Conservation (phyloP, 2,329 filamentous ascomycete genomes). For the Blumeria hordei region DNA sequence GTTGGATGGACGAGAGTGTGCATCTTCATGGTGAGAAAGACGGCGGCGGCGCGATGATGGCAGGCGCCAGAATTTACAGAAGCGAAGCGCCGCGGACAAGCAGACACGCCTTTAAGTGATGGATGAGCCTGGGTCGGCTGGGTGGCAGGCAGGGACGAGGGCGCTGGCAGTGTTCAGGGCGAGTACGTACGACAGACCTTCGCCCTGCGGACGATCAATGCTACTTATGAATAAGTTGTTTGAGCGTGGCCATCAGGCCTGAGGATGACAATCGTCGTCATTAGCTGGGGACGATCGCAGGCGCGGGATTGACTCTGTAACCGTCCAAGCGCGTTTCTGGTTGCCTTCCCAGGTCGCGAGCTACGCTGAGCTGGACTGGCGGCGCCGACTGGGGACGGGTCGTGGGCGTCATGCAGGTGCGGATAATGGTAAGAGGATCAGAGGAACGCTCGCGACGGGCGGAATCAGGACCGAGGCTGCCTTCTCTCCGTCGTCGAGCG, state of each 20-base stretch:
- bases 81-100: background rate
- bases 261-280: background rate
- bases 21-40: background rate
- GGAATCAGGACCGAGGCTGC: background rate
- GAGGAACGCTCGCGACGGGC: background rate
- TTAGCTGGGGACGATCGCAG: background rate
- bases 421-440: background rate
- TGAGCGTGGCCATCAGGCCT: background rate
- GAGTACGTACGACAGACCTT: background rate
- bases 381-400: background rate
- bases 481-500: too few species aligned
- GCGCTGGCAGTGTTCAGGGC: background rate
- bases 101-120: background rate
- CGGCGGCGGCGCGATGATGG: background rate
- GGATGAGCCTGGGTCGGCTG: background rate
- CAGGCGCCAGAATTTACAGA: background rate
- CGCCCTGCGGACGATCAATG: background rate
- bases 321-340: background rate
- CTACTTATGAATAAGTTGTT: background rate
- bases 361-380: background rate
- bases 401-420: background rate
- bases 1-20: background rate
- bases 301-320: background rate
- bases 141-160: background rate
- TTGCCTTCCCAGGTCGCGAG: background rate